phyloP scores from a whole-genome alignment of 257 asterid species.

The Thymus mandschuricus region DNA sequence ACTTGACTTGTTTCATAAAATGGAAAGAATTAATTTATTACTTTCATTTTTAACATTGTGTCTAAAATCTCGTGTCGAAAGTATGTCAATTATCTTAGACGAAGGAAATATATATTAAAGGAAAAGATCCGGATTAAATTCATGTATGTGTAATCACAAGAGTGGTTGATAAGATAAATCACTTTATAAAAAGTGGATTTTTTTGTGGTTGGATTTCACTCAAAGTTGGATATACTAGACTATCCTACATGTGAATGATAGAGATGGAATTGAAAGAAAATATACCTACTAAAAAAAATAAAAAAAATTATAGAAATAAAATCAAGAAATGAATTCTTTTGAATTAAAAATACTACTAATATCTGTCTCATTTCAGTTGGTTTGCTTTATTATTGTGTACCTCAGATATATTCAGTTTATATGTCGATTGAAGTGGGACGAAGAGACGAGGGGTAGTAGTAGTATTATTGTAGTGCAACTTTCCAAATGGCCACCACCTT shows the following conservation, averaged over 20 bases:
- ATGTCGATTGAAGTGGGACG: no score
- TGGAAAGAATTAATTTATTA: no score
- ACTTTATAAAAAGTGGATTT: constrained; percentile 45
- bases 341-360: no score
- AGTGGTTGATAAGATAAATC: constrained; percentile 41
- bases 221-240: constrained; percentile 30
- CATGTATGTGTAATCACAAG: constrained; percentile 28
- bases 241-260: constrained; percentile 47
- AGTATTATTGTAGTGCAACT: not conserved
- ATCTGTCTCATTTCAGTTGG: no score
- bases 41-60: no score
- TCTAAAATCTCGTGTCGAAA: no score
- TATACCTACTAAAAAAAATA: not conserved
- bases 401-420: no score
- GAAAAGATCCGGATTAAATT: constrained; percentile 34
- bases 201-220: constrained; percentile 47
- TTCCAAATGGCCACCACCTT: constrained; percentile 32
- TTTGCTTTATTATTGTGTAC: no score
- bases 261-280: constrained; percentile 17
- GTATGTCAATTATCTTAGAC: not conserved
- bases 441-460: no score
- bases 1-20: no score
- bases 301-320: no score
- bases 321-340: no score
- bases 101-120: not conserved